Evolutionary conservation across 768 basidiomycete species (phyloP).

Genomic region (Tylopilus sp.): DNA sequence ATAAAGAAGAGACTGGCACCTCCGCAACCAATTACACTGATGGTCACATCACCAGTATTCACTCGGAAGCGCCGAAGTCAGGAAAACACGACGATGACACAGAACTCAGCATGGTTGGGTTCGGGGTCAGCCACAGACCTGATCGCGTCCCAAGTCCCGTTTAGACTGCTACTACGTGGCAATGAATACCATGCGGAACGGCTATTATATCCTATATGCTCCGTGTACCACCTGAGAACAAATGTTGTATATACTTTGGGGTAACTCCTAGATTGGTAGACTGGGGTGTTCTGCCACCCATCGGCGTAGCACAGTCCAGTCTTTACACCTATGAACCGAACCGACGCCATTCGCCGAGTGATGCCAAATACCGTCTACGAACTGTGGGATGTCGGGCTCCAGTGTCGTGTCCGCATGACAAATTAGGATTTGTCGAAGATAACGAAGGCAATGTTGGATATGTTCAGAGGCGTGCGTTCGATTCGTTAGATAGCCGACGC

Average conservation of each 20-base stretch:
- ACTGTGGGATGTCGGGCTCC: constrained; percentile 31
- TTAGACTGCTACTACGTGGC: background rate
- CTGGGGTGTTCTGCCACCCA: constrained; percentile 30
- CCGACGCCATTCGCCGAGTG: constrained; percentile 32
- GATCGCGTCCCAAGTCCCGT: background rate
- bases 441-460: constrained; percentile 38
- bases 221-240: background rate
- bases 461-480: constrained; percentile 27
- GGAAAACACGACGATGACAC: background rate
- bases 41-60: constrained; percentile 13
- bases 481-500: constrained; percentile 26
- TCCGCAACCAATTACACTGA: constrained; percentile 22
- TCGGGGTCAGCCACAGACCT: background rate
- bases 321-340: constrained; percentile 31
- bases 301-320: constrained; percentile 32
- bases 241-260: background rate
- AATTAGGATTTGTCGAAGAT: constrained; percentile 36
- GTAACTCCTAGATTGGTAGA: constrained; percentile 15
- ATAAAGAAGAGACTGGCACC: constrained; percentile 7
- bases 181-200: background rate
- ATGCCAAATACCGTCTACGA: constrained; percentile 20
- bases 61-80: constrained; percentile 13
- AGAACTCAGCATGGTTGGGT: background rate
- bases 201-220: background rate
- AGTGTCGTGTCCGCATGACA: constrained; percentile 39